Percentiles rank a stretch among this genome's conserved stretches.
These are phyloP conservation scores for Chernovozyma sophiae-reginae DNA, from an alignment of 1,139 yeast species.

Conservation along the genomic window DNA sequence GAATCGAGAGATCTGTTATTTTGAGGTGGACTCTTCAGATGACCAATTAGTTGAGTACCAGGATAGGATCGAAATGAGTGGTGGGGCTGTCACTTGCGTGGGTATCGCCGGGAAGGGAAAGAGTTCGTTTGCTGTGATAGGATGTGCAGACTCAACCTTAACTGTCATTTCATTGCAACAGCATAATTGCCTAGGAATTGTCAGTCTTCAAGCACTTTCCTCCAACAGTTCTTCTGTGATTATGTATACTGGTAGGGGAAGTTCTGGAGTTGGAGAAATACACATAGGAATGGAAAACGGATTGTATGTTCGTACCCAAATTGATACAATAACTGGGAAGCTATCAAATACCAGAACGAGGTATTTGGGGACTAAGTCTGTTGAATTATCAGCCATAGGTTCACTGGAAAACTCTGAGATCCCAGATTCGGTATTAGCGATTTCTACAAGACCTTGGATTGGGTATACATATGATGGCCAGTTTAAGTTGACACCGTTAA, in stretches of 20 bases:
- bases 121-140: slow-evolving; percentile 62
- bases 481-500: slow-evolving; percentile 41
- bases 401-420: slow-evolving; percentile 13
- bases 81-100: slow-evolving; percentile 47
- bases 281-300: slow-evolving; percentile 87
- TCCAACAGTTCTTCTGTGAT: slow-evolving; percentile 53
- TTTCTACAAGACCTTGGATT: slow-evolving; percentile 43
- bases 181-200: slow-evolving; percentile 56
- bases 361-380: slow-evolving; percentile 67
- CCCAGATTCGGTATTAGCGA: slow-evolving; percentile 25
- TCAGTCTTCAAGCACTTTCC: slow-evolving; percentile 66
- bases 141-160: slow-evolving; percentile 67
- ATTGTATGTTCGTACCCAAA: slow-evolving; percentile 59
- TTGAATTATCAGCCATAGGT: slow-evolving; percentile 41
- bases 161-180: slow-evolving; percentile 65
- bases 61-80: slow-evolving; percentile 53
- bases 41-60: slow-evolving; percentile 72
- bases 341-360: slow-evolving; percentile 66
- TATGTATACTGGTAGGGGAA: slow-evolving; percentile 24
- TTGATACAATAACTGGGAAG: slow-evolving; percentile 60
- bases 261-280: slow-evolving; percentile 22
- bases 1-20: slow-evolving; percentile 73
- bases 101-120: slow-evolving; percentile 44
- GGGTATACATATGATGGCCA: slow-evolving; percentile 20
- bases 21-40: slow-evolving; percentile 62